A percentile compares a stretch with the other conserved stretches of the same genome.
phyloP scores from a whole-genome alignment of 2,329 filamentous ascomycete species.

The Botrytis pseudocinerea region DNA sequence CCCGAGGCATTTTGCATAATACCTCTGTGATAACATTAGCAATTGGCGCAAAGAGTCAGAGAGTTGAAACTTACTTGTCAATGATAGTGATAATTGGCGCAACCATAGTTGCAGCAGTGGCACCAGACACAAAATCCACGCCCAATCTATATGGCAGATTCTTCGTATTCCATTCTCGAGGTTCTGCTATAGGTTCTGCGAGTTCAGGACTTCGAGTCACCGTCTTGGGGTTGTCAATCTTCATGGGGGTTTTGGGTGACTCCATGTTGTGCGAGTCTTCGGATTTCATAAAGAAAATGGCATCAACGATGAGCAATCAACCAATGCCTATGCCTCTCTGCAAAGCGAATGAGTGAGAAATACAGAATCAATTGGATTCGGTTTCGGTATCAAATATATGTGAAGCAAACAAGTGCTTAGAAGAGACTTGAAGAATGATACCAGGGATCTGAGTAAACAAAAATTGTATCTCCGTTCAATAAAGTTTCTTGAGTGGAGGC shows the following conservation, averaged over 20 bases:
- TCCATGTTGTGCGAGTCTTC: slow-evolving; percentile 11
- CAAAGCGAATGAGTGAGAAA: not conserved
- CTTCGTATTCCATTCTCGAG: slow-evolving; percentile 68
- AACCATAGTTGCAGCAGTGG: slow-evolving; percentile 71
- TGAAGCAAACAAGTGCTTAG: not conserved
- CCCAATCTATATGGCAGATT: slow-evolving; percentile 67
- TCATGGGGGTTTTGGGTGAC: slow-evolving; percentile 14
- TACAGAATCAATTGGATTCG: not conserved
- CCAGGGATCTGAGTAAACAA: not conserved
- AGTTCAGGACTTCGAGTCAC: slow-evolving; percentile 20
- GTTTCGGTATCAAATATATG: not conserved
- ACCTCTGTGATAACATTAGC: slow-evolving; percentile 50
- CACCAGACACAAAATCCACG: slow-evolving; percentile 68
- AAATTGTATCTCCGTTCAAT: slow-evolving; percentile 7
- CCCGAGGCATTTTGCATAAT: slow-evolving; percentile 84
- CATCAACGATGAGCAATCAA: not conserved
- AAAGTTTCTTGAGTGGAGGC: slow-evolving; percentile 3
- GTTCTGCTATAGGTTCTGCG: slow-evolving; percentile 28
- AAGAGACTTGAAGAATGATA: not conserved
- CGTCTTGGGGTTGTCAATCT: slow-evolving; percentile 20
- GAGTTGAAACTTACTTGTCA: slow-evolving; percentile 62
- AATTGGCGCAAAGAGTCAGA: slow-evolving; percentile 8
- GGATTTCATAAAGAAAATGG: slow-evolving; percentile 6
- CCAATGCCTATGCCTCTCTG: not conserved
- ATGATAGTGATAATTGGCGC: slow-evolving; percentile 86